Base-by-base conservation (phyloP, 441 rosid species). In the Gossypium gossypioides region DNA sequence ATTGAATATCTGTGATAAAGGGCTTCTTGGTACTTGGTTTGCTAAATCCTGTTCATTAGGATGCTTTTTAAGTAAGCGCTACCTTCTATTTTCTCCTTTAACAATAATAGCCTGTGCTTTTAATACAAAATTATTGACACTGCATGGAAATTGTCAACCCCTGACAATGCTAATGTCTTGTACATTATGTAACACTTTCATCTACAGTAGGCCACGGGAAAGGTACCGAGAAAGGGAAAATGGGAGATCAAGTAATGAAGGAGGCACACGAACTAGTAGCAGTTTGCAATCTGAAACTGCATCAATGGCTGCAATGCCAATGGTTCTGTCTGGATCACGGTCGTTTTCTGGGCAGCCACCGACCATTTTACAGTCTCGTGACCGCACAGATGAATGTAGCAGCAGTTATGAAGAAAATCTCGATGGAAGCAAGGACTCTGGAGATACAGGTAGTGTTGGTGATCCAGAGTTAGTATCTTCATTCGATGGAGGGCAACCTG, bases 151-250 rank as follows among this genome's bases (percentile, higher is more conserved):
- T 67, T 68, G 25, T 2, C 55, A 65, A 22, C 25, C 29, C 16
- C 8, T 2, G 13, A 66, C 40, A 25, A 46, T 65, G 70, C 3
- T 69, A 58, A 19, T 73, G 55, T 24, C 29, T 58, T 52, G 6
- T 18, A 34, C 61, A 64, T 62, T 18, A 10, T 18, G 25, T 73
- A 72, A 62, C 71, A 68, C 73, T 46, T 50, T 54, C 32, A 66
- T 74, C 55, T 82, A 72, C 86, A 88, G 86, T 56, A 81, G 97
- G 69, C 77, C 85, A 18, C 84, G 97, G 65, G 96, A 91, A 22
- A 86, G 91, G 76, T 87, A 77, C 61, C 90, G 95, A 1, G 97
- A 89, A 74, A 88, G 97, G 80, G 97, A 89, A 70, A 88, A 88
- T 42, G 91, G 85, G 70, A 85, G 95, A 77, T 68, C 85, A 4